phyloP scores from a whole-genome alignment of 768 basidiomycete genomes.

The Mycena maculata region DNA sequence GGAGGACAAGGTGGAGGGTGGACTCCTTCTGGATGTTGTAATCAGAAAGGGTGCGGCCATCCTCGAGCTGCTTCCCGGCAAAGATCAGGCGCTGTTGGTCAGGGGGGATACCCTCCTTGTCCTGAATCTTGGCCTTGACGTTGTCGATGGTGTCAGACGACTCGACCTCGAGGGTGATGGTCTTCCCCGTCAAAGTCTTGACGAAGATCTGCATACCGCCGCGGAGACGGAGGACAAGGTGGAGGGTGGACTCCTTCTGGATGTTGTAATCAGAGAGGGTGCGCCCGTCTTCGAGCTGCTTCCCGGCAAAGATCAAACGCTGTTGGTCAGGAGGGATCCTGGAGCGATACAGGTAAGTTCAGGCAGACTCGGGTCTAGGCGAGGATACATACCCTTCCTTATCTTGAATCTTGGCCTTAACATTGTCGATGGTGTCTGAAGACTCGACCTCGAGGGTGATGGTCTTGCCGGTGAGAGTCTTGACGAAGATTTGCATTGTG shows the following conservation, averaged over 20 bases:
- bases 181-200: constrained; percentile 73
- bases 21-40: constrained; percentile 35
- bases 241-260: constrained; percentile 70
- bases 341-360: background rate
- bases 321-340: constrained; percentile 50
- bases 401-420: constrained; percentile 81
- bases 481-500: constrained; percentile 45
- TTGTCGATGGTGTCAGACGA: constrained; percentile 50
- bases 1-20: constrained; percentile 36
- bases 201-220: constrained; percentile 34
- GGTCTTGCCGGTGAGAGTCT: constrained; percentile 73
- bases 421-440: constrained; percentile 79
- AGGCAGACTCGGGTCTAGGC: constrained; percentile 48
- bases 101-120: constrained; percentile 33
- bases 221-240: constrained; percentile 54
- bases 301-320: constrained; percentile 87
- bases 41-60: constrained; percentile 33
- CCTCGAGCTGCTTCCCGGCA: constrained; percentile 34
- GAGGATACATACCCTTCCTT: constrained; percentile 82
- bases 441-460: constrained; percentile 82
- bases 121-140: constrained; percentile 34
- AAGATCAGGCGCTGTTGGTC: constrained; percentile 34
- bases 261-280: constrained; percentile 80
- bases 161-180: constrained; percentile 72
- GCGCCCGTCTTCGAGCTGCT: constrained; percentile 89